These are phyloP conservation scores for Neofusicoccum kwambonambiense DNA, from an alignment of 2,329 filamentous ascomycete genomes.

Conservation along the genomic window DNA sequence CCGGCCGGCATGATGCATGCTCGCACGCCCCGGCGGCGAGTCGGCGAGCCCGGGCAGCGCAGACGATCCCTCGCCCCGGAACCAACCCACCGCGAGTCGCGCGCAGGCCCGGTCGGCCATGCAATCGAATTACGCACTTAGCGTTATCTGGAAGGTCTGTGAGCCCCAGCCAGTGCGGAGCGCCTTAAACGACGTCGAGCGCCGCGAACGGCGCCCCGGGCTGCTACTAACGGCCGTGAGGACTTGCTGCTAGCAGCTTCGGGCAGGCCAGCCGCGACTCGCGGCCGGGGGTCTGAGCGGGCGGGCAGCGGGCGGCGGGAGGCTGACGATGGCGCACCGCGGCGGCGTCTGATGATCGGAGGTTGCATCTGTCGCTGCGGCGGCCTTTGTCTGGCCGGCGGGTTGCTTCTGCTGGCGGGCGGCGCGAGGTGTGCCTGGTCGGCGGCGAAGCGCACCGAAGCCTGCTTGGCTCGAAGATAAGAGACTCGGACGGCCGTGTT, in stretches of 20 bases:
- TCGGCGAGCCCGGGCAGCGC: constrained; percentile 1
- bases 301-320: background rate
- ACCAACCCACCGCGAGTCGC: background rate
- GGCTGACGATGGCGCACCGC: background rate
- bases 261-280: background rate
- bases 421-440: background rate
- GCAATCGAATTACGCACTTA: constrained; percentile 13
- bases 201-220: constrained; percentile 9
- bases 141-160: constrained; percentile 17
- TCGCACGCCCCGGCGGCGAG: background rate
- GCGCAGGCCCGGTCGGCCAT: background rate
- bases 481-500: background rate
- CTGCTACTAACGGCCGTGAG: constrained; percentile 2
- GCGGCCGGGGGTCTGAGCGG: background rate
- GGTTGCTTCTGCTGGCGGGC: too few species aligned
- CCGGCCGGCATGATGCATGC: background rate
- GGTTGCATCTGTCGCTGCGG: background rate
- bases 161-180: background rate
- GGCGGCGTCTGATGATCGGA: background rate
- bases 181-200: background rate
- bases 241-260: background rate
- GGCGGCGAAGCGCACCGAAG: constrained; percentile 2
- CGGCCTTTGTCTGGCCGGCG: too few species aligned
- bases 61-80: background rate
- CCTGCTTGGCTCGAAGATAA: constrained; percentile 3